Base-by-base conservation (phyloP, 768 basidiomycete species). In the Podaxis pistillaris region DNA sequence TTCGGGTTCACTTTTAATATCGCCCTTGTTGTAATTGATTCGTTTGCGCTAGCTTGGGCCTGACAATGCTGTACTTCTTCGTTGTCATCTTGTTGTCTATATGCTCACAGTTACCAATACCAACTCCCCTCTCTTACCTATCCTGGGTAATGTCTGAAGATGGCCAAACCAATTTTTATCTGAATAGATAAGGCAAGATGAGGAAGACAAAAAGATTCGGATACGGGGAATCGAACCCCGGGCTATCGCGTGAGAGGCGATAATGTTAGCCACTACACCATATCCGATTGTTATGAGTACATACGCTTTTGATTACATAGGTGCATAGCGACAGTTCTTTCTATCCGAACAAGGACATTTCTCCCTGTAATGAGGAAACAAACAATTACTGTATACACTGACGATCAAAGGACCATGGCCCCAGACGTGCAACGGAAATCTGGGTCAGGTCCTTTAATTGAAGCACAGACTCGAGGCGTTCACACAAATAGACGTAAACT, bases 251-350 rank as follows among this genome's bases (percentile, higher is more conserved):
- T 66, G 65, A 66, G 63, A 66, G 65, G 65, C 65, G 65, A 58
- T 58, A 66, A 66, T 66, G 65, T 66, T 66, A 64, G 65, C 65
- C 65, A 58, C 56, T 66, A 66, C 65, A 66, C 65, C 65, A 66
- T 66, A 66, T 55, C 65, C 63, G 65, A 66, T 47, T 33, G 44
- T 51, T 26, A 8, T 53, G 0, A 13, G 22, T 13, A 13, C 0
- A 2, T 53, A 17, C 1, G 30, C 8, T 9, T 30, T 2, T 3
- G 22, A 0, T 44, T 6, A 44, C 8, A 33, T 9, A 33, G 8
- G 33, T 30, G 28, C 28, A 30, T 6, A 6, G 1, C 6, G 1
- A 6, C 6, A 30, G 28, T 30, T 30, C 28, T 30, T 7, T 30
- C 28, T 1, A 30, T 30, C 6, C 33, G 7, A 30, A 30, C 28